phyloP scores from a whole-genome alignment of 1,284 basidiomycete species.

The Naganishia cerealis region DNA sequence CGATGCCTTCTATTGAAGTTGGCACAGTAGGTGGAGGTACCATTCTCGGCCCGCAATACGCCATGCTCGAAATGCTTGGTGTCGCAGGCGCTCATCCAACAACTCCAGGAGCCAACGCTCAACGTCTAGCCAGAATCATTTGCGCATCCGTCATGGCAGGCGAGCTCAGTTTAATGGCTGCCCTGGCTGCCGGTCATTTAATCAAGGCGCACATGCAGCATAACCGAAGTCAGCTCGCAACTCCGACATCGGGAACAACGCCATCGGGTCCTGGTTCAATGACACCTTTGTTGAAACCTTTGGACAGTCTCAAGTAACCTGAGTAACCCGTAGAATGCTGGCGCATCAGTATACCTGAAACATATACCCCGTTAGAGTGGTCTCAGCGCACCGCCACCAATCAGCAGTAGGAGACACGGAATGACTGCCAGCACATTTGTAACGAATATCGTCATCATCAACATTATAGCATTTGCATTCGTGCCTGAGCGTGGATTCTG shows the following conservation, averaged over 20 bases:
- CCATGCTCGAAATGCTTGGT: constrained; percentile 90
- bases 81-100: constrained; percentile 80
- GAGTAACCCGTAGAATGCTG: not conserved
- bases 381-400: not conserved
- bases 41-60: constrained; percentile 78
- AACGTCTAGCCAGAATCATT: constrained; percentile 80
- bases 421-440: constrained; percentile 4
- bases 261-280: constrained; percentile 23
- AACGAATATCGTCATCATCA: constrained; percentile 6
- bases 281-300: constrained; percentile 11
- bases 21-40: constrained; percentile 97
- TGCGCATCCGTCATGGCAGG: constrained; percentile 91
- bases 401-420: constrained; percentile 1
- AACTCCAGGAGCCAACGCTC: constrained; percentile 80
- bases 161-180: constrained; percentile 81
- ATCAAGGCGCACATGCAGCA: constrained; percentile 77
- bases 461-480: not conserved
- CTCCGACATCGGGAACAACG: constrained; percentile 18
- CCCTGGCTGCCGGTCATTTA: constrained; percentile 86
- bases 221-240: constrained; percentile 41
- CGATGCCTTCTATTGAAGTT: constrained; percentile 95
- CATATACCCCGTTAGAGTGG: not conserved
- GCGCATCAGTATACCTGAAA: not conserved
- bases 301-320: constrained; percentile 5
- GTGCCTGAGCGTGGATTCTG: not conserved